phyloP scores from a whole-genome alignment of 352 stramenopile species.

The Phytophthora kernoviae region DNA sequence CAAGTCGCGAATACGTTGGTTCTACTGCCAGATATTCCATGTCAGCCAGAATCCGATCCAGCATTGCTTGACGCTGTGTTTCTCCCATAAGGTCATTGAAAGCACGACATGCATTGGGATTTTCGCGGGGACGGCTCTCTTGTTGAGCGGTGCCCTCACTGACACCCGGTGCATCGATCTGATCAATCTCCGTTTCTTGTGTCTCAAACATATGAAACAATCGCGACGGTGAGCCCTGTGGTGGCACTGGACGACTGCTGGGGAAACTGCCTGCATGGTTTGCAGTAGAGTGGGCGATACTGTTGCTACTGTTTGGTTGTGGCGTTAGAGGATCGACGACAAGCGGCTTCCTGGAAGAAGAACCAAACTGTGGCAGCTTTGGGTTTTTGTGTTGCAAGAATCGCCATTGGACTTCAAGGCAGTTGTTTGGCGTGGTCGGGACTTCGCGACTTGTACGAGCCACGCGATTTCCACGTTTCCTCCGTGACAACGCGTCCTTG shows the following conservation, averaged over 20 bases:
- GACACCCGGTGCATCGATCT: background rate
- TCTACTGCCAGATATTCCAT: slow-evolving; percentile 58
- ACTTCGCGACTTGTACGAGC: slow-evolving; percentile 35
- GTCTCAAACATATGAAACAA: slow-evolving; percentile 30
- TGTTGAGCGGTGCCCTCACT: slow-evolving; percentile 3
- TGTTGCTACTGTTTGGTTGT: background rate
- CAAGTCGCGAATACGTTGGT: slow-evolving; percentile 30
- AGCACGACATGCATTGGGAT: slow-evolving; percentile 21
- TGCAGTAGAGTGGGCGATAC: too few species aligned
- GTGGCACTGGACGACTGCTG: background rate
- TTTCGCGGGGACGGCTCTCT: slow-evolving; percentile 14
- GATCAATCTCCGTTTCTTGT: slow-evolving; percentile 16
- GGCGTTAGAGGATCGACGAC: slow-evolving; percentile 7
- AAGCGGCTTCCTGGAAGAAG: slow-evolving; percentile 8
- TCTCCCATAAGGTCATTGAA: slow-evolving; percentile 64
- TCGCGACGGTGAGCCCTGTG: slow-evolving; percentile 18
- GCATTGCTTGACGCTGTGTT: slow-evolving; percentile 63
- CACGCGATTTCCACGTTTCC: slow-evolving; percentile 32
- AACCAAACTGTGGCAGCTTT: slow-evolving; percentile 20
- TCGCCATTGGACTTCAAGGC: slow-evolving; percentile 58
- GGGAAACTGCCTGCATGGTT: too few species aligned
- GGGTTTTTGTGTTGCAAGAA: slow-evolving; percentile 56
- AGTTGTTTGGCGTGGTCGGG: slow-evolving; percentile 27
- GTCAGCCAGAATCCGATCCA: slow-evolving; percentile 66
- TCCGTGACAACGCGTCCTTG: slow-evolving; percentile 8